A percentile compares a stretch with the other conserved stretches of the same genome.
Conservation (phyloP, 2,329 filamentous ascomycete genomes). For the Sporothrix brunneoviolacea region DNA sequence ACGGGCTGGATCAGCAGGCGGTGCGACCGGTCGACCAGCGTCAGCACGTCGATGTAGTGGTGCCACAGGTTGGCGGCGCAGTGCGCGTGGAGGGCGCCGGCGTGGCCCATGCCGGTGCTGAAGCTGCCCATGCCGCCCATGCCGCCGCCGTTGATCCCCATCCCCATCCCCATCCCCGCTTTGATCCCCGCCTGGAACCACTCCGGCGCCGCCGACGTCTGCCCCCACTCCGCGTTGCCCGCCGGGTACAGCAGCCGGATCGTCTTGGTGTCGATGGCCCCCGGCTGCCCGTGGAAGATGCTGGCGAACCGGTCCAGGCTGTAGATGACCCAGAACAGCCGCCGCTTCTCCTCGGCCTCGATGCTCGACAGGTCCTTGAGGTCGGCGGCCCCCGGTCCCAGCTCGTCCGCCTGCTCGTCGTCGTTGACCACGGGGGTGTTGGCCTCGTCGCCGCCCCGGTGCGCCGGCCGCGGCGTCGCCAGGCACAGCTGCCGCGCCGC, state of each 20-base stretch:
- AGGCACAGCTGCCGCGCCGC: constrained; percentile 12
- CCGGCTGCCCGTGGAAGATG: constrained; percentile 13
- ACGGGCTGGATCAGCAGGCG: constrained; percentile 15
- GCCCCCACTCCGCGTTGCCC: constrained; percentile 12
- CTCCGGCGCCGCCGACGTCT: background rate
- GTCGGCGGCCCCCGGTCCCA: background rate
- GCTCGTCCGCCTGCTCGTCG: background rate
- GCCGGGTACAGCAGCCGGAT: constrained; percentile 15
- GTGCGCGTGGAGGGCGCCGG: background rate
- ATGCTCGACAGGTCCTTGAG: constrained; percentile 1
- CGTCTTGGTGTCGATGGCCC: constrained; percentile 11
- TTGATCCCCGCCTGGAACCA: too few species aligned
- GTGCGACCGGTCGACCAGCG: constrained; percentile 15
- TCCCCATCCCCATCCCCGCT: too few species aligned
- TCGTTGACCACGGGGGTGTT: constrained; percentile 10
- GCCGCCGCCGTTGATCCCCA: too few species aligned
- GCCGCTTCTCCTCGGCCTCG: constrained; percentile 15
- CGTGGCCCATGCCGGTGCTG: background rate
- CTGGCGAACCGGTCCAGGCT: constrained; percentile 16
- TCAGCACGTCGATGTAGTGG: constrained; percentile 12
- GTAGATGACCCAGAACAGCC: constrained; percentile 17
- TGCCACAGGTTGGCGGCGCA: constrained; percentile 12
- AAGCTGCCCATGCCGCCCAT: too few species aligned
- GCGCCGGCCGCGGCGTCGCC: background rate
- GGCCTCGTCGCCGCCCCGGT: background rate